These are phyloP conservation scores for Phylloporus scabripes DNA, from an alignment of 768 basidiomycete genomes.

Conservation along the genomic window DNA sequence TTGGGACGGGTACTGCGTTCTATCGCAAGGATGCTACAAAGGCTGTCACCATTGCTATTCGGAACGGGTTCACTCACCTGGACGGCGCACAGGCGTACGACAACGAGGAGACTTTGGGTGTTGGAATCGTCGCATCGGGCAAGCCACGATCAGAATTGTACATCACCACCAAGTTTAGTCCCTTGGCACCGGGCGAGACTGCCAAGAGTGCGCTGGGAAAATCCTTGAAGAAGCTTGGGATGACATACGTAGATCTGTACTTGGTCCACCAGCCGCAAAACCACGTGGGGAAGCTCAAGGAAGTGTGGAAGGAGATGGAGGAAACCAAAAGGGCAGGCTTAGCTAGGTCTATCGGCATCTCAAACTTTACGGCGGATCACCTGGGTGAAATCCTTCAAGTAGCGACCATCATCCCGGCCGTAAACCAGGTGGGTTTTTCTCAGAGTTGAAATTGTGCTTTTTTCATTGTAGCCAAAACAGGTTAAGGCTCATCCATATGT, in stretches of 20 bases:
- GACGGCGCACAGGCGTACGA: conserved; percentile 58
- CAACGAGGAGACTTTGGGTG: conserved; percentile 52
- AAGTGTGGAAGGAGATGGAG: too few species aligned
- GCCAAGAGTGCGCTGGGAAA: conserved; percentile 45
- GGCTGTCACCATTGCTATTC: conserved; percentile 43
- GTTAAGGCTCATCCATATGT: conserved; percentile 53
- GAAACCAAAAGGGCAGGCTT: conserved; percentile 41
- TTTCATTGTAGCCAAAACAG: too few species aligned
- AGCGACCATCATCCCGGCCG: conserved; percentile 43
- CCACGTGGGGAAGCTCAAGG: too few species aligned
- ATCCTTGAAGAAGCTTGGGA: conserved; percentile 48
- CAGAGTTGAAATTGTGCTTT: too few species aligned
- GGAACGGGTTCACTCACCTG: conserved; percentile 54
- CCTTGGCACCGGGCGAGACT: conserved; percentile 34
- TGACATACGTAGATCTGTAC: conserved; percentile 61
- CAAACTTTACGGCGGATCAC: conserved; percentile 45
- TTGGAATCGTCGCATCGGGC: conserved; percentile 44
- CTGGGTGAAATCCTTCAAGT: conserved; percentile 39
- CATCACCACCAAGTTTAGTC: conserved; percentile 53
- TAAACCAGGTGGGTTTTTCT: conserved; percentile 43
- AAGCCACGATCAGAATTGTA: conserved; percentile 52
- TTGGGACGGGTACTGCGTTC: conserved; percentile 57
- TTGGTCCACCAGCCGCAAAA: conserved; percentile 48
- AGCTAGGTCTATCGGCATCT: conserved; percentile 45
- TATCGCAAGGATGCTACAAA: conserved; percentile 38